A percentile compares a stretch with the other conserved stretches of the same genome.
Conservation (phyloP, 2,329 filamentous ascomycete genomes). For the Xylariaceae sp. region DNA sequence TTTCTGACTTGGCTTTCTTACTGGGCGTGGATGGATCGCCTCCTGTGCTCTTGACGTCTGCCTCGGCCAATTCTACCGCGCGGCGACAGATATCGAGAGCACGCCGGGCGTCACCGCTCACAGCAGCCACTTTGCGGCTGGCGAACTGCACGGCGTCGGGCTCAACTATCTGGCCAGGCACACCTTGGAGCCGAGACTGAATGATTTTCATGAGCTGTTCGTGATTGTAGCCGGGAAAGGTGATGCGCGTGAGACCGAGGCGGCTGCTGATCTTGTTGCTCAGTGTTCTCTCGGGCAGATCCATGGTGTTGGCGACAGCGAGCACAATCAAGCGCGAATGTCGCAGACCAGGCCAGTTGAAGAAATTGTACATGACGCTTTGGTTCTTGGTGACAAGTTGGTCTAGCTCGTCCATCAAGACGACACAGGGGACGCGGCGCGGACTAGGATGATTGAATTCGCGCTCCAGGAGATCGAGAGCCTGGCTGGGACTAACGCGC, state of each 20-base stretch:
- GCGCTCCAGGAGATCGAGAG: constrained; percentile 81
- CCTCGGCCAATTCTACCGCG: constrained; percentile 90
- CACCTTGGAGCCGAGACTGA: constrained; percentile 83
- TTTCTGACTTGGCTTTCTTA: constrained; percentile 41
- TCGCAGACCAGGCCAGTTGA: constrained; percentile 93
- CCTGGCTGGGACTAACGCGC: constrained; percentile 85
- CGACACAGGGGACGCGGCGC: constrained; percentile 87
- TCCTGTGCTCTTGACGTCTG: constrained; percentile 48
- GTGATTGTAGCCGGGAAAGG: constrained; percentile 95
- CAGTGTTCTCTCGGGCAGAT: constrained; percentile 88
- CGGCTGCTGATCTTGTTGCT: constrained; percentile 98
- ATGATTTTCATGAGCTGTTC: constrained; percentile 98
- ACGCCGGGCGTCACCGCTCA: constrained; percentile 87
- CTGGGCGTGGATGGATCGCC: constrained; percentile 57
- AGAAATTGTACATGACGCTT: constrained; percentile 99
- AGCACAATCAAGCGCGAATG: constrained; percentile 93
- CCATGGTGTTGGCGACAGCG: constrained; percentile 98
- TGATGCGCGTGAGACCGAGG: constrained; percentile 85
- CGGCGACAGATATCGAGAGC: constrained; percentile 93
- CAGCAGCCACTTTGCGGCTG: constrained; percentile 91
- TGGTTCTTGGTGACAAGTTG: constrained; percentile 98
- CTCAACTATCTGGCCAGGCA: constrained; percentile 86
- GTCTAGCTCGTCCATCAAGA: constrained; percentile 97
- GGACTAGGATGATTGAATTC: constrained; percentile 93
- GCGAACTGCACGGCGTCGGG: constrained; percentile 94